These are phyloP conservation scores for Larix kaempferi DNA, from an alignment of 75 land plant genomes.

Conservation along the genomic window DNA sequence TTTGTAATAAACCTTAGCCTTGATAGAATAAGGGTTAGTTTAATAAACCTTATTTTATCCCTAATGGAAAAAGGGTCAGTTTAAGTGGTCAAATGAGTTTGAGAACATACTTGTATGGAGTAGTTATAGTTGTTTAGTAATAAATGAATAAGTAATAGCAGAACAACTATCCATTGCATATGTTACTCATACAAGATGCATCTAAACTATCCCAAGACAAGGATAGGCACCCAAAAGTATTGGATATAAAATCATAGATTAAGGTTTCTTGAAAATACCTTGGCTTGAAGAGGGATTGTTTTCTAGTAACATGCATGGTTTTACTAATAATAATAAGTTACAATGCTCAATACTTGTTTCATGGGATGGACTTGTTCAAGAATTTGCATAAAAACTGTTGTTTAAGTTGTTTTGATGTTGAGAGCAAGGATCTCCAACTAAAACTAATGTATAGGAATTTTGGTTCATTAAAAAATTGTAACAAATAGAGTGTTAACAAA, in stretches of 20 bases:
- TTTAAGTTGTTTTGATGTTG: not conserved
- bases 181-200: not conserved
- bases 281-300: not conserved
- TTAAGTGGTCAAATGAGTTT: too few relatives aligned
- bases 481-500: not conserved
- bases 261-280: not conserved
- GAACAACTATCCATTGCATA: not conserved
- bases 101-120: too few relatives aligned
- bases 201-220: conserved; percentile 4
- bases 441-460: not conserved
- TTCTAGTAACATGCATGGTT: not conserved
- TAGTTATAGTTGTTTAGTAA: too few relatives aligned
- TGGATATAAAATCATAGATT: not conserved
- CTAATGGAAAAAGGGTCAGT: too few relatives aligned
- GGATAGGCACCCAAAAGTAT: not conserved
- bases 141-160: not conserved
- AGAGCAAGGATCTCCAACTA: not conserved
- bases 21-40: too few relatives aligned
- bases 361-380: not conserved
- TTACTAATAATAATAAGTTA: not conserved
- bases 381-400: not conserved
- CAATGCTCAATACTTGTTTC: not conserved
- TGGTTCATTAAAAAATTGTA: not conserved
- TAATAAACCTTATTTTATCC: too few relatives aligned
- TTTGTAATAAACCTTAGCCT: too few relatives aligned